Evolutionary conservation across 805 yeast genomes (phyloP).

Genomic region (Ogataea parapolymorpha): DNA sequence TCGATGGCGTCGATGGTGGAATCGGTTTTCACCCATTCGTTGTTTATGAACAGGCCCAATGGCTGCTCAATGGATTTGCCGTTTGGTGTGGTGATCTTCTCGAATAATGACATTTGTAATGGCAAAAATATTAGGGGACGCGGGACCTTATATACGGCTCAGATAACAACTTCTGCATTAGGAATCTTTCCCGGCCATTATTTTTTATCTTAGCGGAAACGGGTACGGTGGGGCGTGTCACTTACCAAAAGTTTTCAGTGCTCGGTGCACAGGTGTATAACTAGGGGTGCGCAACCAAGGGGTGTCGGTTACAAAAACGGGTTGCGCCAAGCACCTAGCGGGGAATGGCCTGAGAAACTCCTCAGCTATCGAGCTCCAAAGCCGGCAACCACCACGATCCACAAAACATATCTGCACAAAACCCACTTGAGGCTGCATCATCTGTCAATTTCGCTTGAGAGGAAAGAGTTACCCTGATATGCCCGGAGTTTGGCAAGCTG

Average conservation of each 20-base stretch:
- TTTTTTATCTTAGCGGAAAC: background rate
- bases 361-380: background rate
- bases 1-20: constrained; percentile 25
- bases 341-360: no score
- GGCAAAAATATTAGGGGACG: background rate
- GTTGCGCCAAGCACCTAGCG: no score
- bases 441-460: background rate
- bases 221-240: background rate
- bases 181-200: background rate
- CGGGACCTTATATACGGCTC: background rate
- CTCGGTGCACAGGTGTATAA: background rate
- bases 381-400: background rate
- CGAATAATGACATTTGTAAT: constrained; percentile 18
- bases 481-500: background rate
- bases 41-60: constrained; percentile 58
- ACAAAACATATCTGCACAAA: background rate
- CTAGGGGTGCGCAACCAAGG: background rate
- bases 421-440: background rate
- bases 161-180: background rate
- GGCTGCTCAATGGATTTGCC: constrained; percentile 32
- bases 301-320: background rate
- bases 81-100: constrained; percentile 31
- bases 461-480: background rate
- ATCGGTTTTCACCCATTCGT: constrained; percentile 41
- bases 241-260: background rate